Evolutionary conservation across 306 rosid species (phyloP).

Genomic region (Malus orientalis): DNA sequence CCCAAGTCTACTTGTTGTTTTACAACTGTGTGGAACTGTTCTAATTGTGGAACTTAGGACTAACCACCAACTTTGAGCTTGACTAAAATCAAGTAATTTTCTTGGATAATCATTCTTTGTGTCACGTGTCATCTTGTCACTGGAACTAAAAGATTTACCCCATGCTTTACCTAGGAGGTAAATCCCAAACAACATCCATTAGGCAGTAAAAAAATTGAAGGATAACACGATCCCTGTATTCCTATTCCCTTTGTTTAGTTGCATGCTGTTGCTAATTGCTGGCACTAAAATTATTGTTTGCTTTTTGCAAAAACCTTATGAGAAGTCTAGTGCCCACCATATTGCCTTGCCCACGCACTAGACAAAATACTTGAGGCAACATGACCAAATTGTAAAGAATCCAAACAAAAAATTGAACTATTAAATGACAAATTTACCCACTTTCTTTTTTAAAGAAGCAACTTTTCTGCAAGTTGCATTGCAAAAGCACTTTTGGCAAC

Average conservation of each 20-base stretch:
- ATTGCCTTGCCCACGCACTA: constrained; percentile 34
- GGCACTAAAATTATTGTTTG: constrained; percentile 33
- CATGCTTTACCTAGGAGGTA: neutral
- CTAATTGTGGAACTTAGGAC: neutral
- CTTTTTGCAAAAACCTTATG: constrained; percentile 20
- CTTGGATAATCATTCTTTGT: neutral
- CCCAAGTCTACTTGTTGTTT: neutral
- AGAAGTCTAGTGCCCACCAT: constrained; percentile 28
- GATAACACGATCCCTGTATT: neutral
- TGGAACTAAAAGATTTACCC: neutral
- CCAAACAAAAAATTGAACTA: neutral
- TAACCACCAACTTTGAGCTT: neutral
- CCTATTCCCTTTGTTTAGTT: constrained; percentile 2
- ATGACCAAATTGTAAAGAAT: neutral
- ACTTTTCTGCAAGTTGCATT: constrained; percentile 42
- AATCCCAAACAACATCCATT: neutral
- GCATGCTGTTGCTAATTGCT: constrained; percentile 10
- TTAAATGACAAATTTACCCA: constrained; percentile 25
- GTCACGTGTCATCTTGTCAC: neutral
- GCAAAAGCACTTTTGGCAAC: constrained; percentile 30
- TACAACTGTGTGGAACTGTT: neutral
- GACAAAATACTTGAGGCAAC: constrained; percentile 7
- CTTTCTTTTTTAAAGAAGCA: constrained; percentile 11
- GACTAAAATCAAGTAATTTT: neutral
- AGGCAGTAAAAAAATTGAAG: neutral